Evolutionary conservation across 139 green algal genomes (phyloP).

Genomic region (Tetradesmus lagerheimii): DNA sequence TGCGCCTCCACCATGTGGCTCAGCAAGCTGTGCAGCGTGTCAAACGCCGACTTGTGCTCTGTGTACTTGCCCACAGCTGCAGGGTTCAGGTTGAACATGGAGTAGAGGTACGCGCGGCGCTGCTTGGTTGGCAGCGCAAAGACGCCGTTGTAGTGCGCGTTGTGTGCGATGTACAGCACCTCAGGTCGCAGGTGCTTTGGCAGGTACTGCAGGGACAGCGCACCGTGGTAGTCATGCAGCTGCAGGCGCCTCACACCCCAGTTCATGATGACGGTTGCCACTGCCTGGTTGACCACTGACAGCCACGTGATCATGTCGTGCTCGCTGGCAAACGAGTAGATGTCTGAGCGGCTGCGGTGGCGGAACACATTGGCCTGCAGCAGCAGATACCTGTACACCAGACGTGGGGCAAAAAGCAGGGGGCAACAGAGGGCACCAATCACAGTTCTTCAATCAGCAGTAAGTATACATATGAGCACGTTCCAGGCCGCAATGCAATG

Average conservation of each 20-base stretch:
- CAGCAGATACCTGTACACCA: constrained; percentile 41
- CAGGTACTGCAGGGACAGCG: constrained; percentile 54
- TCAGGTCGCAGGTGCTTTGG: constrained; percentile 11
- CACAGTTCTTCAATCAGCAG: too few relatives aligned
- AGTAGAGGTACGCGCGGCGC: constrained; percentile 53
- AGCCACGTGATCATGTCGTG: constrained; percentile 62
- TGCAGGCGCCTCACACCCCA: constrained; percentile 49
- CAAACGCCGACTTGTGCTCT: constrained; percentile 56
- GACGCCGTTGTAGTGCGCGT: constrained; percentile 58
- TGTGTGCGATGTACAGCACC: constrained; percentile 57
- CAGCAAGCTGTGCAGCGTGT: constrained; percentile 57
- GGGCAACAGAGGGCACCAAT: neutral
- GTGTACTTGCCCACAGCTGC: constrained; percentile 39
- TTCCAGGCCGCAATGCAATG: too few relatives aligned
- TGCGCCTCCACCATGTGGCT: constrained; percentile 47
- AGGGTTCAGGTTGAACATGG: constrained; percentile 47
- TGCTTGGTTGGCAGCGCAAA: constrained; percentile 52
- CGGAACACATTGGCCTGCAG: constrained; percentile 46
- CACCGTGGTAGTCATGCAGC: constrained; percentile 65
- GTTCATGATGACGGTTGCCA: constrained; percentile 29
- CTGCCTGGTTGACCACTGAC: constrained; percentile 54
- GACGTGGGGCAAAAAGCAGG: neutral
- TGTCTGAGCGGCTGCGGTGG: constrained; percentile 29
- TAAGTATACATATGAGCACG: too few relatives aligned
- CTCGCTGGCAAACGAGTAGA: constrained; percentile 55